phyloP scores from a whole-genome alignment of 129 eudicot genomes.

The Centella asiatica region DNA sequence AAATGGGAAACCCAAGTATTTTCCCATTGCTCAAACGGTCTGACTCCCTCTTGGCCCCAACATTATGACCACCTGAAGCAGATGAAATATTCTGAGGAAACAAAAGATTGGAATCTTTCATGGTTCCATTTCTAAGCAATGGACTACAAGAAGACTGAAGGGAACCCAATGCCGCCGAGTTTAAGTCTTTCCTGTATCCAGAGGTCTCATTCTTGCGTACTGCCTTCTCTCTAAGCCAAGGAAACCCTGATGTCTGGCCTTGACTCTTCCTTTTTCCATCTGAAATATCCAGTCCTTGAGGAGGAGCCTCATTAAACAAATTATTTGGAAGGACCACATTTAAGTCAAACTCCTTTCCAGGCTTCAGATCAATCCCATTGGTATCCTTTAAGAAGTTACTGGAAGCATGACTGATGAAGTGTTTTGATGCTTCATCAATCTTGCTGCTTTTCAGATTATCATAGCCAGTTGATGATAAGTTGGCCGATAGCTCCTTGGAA shows the following conservation, averaged over 20 bases:
- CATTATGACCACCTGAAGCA: slow-evolving; percentile 18
- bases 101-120: not conserved
- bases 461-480: slow-evolving; percentile 28
- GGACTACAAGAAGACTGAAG: slow-evolving; percentile 11
- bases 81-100: slow-evolving; percentile 8
- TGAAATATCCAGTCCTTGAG: slow-evolving; percentile 11
- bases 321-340: slow-evolving; percentile 31
- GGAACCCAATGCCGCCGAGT: not conserved
- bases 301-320: slow-evolving; percentile 20
- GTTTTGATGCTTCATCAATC: slow-evolving; percentile 15
- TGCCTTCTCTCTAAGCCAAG: slow-evolving; percentile 67
- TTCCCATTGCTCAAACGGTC: slow-evolving; percentile 27
- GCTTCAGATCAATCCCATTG: slow-evolving; percentile 31
- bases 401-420: slow-evolving; percentile 18
- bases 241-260: slow-evolving; percentile 31
- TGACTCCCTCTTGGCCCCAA: slow-evolving; percentile 16
- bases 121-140: slow-evolving; percentile 17
- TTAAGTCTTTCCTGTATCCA: slow-evolving; percentile 3
- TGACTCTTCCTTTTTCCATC: slow-evolving; percentile 28
- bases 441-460: slow-evolving; percentile 41
- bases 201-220: slow-evolving; percentile 17
- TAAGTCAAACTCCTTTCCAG: slow-evolving; percentile 55
- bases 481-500: slow-evolving; percentile 31
- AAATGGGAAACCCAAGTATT: slow-evolving; percentile 58
- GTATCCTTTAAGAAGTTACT: slow-evolving; percentile 32